A percentile compares a stretch with the other conserved stretches of the same genome.
phyloP scores from a whole-genome alignment of 2,329 filamentous ascomycete species.

The Cladosporium halotolerans region DNA sequence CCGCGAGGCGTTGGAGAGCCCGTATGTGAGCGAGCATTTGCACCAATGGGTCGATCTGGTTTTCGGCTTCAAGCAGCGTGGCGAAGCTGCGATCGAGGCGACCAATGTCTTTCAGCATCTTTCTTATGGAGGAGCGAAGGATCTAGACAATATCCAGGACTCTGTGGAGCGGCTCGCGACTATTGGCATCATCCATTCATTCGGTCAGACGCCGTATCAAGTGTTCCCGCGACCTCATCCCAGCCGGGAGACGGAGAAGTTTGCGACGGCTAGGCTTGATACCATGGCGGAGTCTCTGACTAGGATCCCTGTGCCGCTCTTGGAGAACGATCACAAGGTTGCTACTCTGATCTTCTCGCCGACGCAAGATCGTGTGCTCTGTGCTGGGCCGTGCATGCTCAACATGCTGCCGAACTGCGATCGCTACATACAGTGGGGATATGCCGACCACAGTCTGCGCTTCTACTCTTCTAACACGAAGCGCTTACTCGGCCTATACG shows the following conservation, averaged over 20 bases:
- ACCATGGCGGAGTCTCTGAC: slow-evolving; percentile 69
- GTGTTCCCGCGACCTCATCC: slow-evolving; percentile 81
- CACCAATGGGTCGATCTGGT: slow-evolving; percentile 95
- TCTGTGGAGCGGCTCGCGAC: slow-evolving; percentile 79
- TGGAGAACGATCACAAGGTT: slow-evolving; percentile 72
- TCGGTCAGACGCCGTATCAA: slow-evolving; percentile 94
- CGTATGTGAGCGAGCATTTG: slow-evolving; percentile 80
- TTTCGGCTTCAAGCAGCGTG: slow-evolving; percentile 89
- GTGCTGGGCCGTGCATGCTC: slow-evolving; percentile 74
- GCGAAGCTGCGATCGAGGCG: slow-evolving; percentile 83
- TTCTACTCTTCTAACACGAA: slow-evolving; percentile 83
- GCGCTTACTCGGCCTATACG: slow-evolving; percentile 79
- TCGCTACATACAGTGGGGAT: slow-evolving; percentile 93
- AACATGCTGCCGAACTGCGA: slow-evolving; percentile 84
- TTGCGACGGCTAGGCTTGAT: slow-evolving; percentile 63
- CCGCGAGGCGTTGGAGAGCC: slow-evolving; percentile 89
- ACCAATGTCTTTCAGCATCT: slow-evolving; percentile 95
- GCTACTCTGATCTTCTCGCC: slow-evolving; percentile 70
- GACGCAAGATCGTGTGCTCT: slow-evolving; percentile 76
- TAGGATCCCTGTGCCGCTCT: slow-evolving; percentile 69
- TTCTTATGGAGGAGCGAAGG: slow-evolving; percentile 88
- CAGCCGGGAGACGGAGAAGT: slow-evolving; percentile 57
- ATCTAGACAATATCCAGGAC: slow-evolving; percentile 85
- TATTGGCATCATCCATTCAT: slow-evolving; percentile 96
- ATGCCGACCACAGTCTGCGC: slow-evolving; percentile 83